A percentile compares a stretch with the other conserved stretches of the same genome.
These are phyloP conservation scores for Chlorella sorokiniana DNA, from an alignment of 139 green algal genomes.

Conservation along the genomic window DNA sequence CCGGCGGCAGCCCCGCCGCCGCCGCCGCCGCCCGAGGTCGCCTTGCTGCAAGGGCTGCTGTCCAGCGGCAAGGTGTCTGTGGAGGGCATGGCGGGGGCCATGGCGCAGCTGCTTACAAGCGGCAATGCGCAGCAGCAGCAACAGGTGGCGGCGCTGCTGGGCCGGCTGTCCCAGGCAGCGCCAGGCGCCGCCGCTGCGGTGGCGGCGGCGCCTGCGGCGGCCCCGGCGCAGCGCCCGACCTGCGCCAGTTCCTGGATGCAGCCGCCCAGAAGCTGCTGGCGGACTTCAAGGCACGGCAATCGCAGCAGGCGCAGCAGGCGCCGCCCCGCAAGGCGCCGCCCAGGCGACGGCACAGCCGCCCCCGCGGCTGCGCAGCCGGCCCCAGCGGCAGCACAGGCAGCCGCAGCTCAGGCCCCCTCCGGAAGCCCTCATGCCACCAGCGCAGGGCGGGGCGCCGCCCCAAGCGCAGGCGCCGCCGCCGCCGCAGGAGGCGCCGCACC, in stretches of 20 bases:
- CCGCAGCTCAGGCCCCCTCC: too few relatives aligned
- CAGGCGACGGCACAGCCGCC: not conserved
- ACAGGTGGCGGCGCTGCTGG: not conserved
- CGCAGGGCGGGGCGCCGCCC: too few relatives aligned
- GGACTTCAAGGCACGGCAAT: not conserved
- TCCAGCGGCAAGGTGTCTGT: not conserved
- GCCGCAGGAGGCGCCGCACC: too few relatives aligned
- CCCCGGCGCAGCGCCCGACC: too few relatives aligned
- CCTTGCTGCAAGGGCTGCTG: not conserved
- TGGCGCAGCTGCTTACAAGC: not conserved
- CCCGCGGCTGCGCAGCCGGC: too few relatives aligned
- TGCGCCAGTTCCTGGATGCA: not conserved
- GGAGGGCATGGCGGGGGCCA: not conserved
- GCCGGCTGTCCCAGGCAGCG: not conserved
- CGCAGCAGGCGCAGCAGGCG: not conserved
- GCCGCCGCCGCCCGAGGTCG: not conserved
- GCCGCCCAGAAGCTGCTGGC: not conserved
- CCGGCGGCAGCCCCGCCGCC: not conserved
- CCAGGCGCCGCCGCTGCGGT: not conserved
- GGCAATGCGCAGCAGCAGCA: slow-evolving; percentile 6
- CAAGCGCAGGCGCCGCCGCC: too few relatives aligned
- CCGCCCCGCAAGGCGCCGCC: not conserved
- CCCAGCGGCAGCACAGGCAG: too few relatives aligned
- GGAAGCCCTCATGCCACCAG: too few relatives aligned
- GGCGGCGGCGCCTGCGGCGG: not conserved